These are phyloP conservation scores for Cercospora sesami DNA, from an alignment of 2,329 filamentous ascomycete species.

Conservation along the genomic window DNA sequence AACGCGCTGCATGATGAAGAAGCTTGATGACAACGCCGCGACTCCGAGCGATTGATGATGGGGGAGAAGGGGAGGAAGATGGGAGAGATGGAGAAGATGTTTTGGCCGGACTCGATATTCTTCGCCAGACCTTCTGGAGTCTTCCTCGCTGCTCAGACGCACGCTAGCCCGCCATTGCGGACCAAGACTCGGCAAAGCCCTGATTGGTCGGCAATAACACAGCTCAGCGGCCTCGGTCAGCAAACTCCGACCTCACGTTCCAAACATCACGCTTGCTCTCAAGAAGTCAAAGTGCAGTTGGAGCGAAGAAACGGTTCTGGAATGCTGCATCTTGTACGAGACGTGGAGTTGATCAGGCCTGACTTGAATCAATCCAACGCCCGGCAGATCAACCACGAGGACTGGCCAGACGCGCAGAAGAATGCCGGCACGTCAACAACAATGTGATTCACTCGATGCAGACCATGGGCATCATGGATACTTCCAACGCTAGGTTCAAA, in stretches of 20 bases:
- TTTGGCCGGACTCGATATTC: slow-evolving; percentile 1
- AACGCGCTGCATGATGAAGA: slow-evolving; percentile 80
- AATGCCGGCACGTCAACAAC: not conserved
- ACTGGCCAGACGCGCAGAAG: not conserved
- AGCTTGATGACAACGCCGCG: slow-evolving; percentile 14
- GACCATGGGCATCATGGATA: not conserved
- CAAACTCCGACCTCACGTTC: not conserved
- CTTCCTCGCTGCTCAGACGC: not conserved
- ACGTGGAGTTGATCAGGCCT: not conserved
- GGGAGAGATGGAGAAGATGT: not conserved
- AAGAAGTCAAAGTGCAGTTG: not conserved
- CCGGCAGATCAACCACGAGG: not conserved
- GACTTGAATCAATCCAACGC: not conserved
- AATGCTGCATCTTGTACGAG: not conserved
- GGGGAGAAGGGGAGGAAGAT: not conserved
- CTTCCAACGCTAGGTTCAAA: not conserved
- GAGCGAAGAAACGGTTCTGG: not conserved
- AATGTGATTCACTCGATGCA: not conserved
- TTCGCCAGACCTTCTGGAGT: slow-evolving; percentile 6
- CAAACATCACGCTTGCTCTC: not conserved
- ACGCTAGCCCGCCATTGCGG: not conserved
- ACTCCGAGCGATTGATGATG: slow-evolving; percentile 17
- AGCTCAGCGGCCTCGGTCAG: not conserved
- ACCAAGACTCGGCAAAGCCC: not conserved
- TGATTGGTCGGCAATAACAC: slow-evolving; percentile 2